Percentiles rank a stretch among this genome's conserved stretches.
These are phyloP conservation scores for Conticribra guillardii DNA, from an alignment of 108 stramenopile genomes.

Conservation along the genomic window DNA sequence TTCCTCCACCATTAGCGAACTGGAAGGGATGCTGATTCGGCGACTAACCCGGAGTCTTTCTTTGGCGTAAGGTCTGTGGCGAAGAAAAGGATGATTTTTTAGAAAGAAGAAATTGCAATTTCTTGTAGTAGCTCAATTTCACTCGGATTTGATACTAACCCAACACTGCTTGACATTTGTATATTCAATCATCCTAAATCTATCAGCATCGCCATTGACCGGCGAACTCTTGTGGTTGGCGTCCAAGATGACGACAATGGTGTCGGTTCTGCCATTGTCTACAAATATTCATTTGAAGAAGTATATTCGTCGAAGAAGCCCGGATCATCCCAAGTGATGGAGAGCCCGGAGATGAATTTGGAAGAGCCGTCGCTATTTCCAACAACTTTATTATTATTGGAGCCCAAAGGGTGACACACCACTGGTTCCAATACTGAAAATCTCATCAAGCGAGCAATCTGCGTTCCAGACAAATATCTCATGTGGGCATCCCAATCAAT, in stretches of 20 bases:
- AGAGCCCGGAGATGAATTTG: conserved; percentile 19
- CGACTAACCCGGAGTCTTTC: conserved; percentile 2
- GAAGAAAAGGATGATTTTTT: background rate
- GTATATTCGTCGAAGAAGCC: conserved; percentile 9
- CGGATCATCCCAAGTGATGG: conserved; percentile 25
- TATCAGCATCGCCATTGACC: conserved; percentile 25
- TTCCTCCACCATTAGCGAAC: too few species aligned
- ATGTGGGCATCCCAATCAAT: conserved; percentile 55
- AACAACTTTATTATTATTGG: conserved; percentile 40
- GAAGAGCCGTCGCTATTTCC: conserved; percentile 26
- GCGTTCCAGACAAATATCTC: conserved; percentile 81
- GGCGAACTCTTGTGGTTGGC: conserved; percentile 34
- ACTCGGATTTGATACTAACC: background rate
- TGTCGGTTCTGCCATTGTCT: conserved; percentile 19
- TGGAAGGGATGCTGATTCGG: too few species aligned
- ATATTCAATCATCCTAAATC: background rate
- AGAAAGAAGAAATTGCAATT: background rate
- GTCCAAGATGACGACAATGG: conserved; percentile 22
- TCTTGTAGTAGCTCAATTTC: background rate
- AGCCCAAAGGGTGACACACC: conserved; percentile 18
- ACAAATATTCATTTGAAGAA: conserved; percentile 16
- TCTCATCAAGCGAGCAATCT: conserved; percentile 8
- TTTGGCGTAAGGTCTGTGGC: conserved; percentile 9
- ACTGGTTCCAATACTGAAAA: conserved; percentile 16
- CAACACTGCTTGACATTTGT: background rate